These are phyloP conservation scores for Violaceomyces palustris DNA, from an alignment of 1,284 basidiomycete species.

Conservation along the genomic window DNA sequence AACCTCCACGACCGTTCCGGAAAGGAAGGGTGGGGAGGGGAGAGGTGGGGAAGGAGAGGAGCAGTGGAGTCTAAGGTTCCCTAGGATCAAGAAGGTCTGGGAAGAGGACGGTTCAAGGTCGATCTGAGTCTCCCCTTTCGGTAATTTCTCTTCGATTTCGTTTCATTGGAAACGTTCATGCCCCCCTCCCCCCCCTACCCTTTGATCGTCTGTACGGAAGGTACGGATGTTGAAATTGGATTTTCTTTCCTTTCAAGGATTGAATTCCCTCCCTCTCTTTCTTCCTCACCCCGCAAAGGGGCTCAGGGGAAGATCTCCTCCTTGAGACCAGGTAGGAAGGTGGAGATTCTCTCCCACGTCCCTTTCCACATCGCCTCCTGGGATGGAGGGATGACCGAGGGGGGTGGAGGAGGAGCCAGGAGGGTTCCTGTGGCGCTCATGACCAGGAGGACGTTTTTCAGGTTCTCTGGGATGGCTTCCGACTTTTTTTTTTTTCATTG, in stretches of 20 bases:
- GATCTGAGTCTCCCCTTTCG: background rate
- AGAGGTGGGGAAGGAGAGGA: background rate
- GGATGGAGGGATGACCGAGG: background rate
- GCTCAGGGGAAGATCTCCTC: conserved; percentile 43
- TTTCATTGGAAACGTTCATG: too few species aligned
- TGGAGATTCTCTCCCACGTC: conserved; percentile 25
- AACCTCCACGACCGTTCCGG: too few species aligned
- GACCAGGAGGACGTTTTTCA: conserved; percentile 94
- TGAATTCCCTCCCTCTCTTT: too few species aligned
- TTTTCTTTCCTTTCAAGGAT: too few species aligned
- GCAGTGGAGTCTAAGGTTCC: conserved; percentile 41
- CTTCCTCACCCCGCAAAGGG: too few species aligned
- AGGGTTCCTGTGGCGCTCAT: conserved; percentile 85
- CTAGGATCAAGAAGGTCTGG: conserved; percentile 25
- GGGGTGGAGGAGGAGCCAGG: conserved; percentile 1
- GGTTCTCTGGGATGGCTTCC: conserved; percentile 88
- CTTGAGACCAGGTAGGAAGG: conserved; percentile 37
- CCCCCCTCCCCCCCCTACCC: too few species aligned
- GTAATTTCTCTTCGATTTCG: too few species aligned
- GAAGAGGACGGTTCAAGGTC: background rate
- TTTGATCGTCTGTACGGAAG: too few species aligned
- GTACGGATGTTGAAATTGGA: too few species aligned
- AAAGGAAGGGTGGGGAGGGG: background rate
- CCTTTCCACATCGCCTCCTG: conserved; percentile 24
- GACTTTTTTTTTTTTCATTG: conserved; percentile 65